These are phyloP conservation scores for Aphanomyces stellatus DNA, from an alignment of 352 stramenopile genomes.

Conservation along the genomic window DNA sequence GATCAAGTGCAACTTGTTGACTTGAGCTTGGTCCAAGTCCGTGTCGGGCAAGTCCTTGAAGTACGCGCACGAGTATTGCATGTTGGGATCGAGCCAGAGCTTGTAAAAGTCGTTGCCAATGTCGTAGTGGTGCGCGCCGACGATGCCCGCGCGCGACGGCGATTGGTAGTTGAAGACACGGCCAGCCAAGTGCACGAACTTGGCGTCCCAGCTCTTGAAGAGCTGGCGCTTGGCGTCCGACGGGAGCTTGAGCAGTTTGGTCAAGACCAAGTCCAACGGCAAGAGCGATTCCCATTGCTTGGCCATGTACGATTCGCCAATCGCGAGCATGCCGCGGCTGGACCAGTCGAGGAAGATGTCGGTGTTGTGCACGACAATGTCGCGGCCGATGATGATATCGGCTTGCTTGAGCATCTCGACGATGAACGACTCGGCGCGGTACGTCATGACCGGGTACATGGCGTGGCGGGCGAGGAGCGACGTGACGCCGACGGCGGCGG, in stretches of 20 bases:
- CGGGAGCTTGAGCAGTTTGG: conserved; percentile 55
- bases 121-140: conserved; percentile 81
- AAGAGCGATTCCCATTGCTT: conserved; percentile 82
- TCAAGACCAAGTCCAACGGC: conserved; percentile 67
- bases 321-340: conserved; percentile 73
- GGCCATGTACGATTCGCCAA: conserved; percentile 84
- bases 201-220: conserved; percentile 83
- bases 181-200: conserved; percentile 60
- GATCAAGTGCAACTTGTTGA: conserved; percentile 83
- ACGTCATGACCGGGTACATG: conserved; percentile 59
- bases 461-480: conserved; percentile 54
- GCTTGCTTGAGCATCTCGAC: conserved; percentile 71
- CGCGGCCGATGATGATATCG: conserved; percentile 69
- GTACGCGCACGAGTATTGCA: conserved; percentile 85
- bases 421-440: conserved; percentile 67
- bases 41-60: conserved; percentile 67
- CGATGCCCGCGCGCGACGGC: conserved; percentile 67
- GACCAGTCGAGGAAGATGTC: conserved; percentile 83
- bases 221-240: conserved; percentile 72
- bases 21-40: conserved; percentile 74
- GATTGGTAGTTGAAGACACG: conserved; percentile 86
- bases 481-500: conserved; percentile 52
- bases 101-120: conserved; percentile 86
- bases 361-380: conserved; percentile 75
- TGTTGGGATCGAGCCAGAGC: conserved; percentile 79